Evolutionary conservation across 192 early-diverging fungal species (phyloP), one percentile per base, ranked within the genome.

Genomic region (Diversispora eburnea): DNA sequence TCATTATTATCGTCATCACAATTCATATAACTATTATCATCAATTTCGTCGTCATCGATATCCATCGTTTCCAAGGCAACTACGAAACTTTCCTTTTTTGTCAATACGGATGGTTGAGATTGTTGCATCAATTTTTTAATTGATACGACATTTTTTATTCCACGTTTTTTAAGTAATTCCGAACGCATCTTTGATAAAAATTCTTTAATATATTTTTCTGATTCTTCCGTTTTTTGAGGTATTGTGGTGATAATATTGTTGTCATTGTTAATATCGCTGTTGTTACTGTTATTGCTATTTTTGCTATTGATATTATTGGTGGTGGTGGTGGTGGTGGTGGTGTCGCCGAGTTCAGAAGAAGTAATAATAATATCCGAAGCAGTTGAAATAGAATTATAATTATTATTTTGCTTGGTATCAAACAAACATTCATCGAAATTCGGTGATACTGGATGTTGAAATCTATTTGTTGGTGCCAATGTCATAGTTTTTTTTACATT

Each of bases 401-500:
- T 47, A 62, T 65, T 61, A 52, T 47, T 49, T 68, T 25, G 54
- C 39, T 42, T 3, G 75, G 59, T 33, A 61, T 55, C 45, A 48
- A 48, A 15, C 45, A 66, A 8, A 12, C 57, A 41, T n/a, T 81
- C 79, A 42, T 75, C 59, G 0, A 62, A 73, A 22, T 70, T 54
- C 0, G 19, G 46, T 15, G 59, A 63, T 33, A 77, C 45, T 22
- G 57, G 12, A 22, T 70, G 74, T 33, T 58, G 58, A 64, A 84
- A 87, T 1, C 61, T 55, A 75, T 84, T 84, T 33, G 79, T 57
- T 2, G 73, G 69, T 10, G 85, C 85, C 54, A 89, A 58, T 5
- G 65, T 71, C 3, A 84, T 79, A 33, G 77, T 64, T 8, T 84
- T 79, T 61, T 87, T 89, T n/a, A 83, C 74, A 73, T 86, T 83